Base-by-base conservation (phyloP, 345 rosid genomes). In the Hibiscus tridactylites region DNA sequence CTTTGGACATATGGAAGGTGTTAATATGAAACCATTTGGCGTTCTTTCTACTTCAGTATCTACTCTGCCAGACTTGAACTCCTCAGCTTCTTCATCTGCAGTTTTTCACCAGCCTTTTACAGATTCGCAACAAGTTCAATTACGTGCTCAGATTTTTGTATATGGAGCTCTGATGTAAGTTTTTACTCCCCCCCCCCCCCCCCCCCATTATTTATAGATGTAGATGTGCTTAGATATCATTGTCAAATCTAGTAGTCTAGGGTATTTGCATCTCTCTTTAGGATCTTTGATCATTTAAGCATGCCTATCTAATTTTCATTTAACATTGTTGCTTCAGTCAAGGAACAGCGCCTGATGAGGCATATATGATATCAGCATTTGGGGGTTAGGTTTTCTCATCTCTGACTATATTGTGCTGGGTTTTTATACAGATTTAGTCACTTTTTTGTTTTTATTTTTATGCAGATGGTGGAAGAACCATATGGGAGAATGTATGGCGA, bases 141-240 rank as follows among this genome's bases (percentile, higher is more conserved):
- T 96, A 75, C 99, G 99, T 58, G 95, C 99, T 64, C 99, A 96
- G 86, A 96, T 96, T 71, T 88, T 96, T 84, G 99, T 92, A 70
- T 96, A 96, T 75, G 99, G 99, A 72, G 88, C 95, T 74, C 79
- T 96, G 77, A 92, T 96, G 99, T 96, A 79, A 79, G 97, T 83
- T 75, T 12, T 21, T 0, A 21, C 24, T 21, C 21, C 21, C 21
- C 21, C 21, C 21, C 24, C 24, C 24, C 24, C 24, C 24, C 24
- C 24, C 24, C 24, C 24, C 1, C 4, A 29, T 39, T 39, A 39
- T 7, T 39, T 39, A 39, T 39, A 39, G 10, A 39, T 7, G 10
- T 71, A 44, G 8, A 71, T 71, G 74, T 29, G 17, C 19, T 33
- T 69, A 3, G 31, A 5, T 53, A 33, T 69, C 66, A 44, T 61